phyloP scores from a whole-genome alignment of 2,329 filamentous ascomycete species.

The Camillea tinctor region DNA sequence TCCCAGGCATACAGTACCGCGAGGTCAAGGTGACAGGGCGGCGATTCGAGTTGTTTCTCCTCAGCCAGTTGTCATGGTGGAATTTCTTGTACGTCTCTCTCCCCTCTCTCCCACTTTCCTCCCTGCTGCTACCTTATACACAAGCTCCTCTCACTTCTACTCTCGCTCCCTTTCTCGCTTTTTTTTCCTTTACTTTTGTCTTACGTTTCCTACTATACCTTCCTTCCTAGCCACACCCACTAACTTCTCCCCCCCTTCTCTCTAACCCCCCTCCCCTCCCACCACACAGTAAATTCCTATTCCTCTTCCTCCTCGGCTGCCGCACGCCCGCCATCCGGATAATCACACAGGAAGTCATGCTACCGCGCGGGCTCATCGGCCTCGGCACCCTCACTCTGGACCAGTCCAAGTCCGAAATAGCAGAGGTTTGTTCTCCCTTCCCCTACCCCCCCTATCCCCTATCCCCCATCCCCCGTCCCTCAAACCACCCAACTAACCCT shows the following conservation, averaged over 20 bases:
- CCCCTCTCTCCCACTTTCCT: background rate
- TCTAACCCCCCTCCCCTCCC: too few species aligned
- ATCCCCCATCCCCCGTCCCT: background rate
- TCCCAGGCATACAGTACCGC: slow-evolving; percentile 62
- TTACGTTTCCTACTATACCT: too few species aligned
- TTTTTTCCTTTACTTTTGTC: too few species aligned
- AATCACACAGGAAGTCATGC: slow-evolving; percentile 69
- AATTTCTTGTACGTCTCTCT: slow-evolving; percentile 54
- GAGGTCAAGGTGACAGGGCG: slow-evolving; percentile 73
- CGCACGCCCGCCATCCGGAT: slow-evolving; percentile 68
- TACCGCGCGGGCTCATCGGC: slow-evolving; percentile 67
- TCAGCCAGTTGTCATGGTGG: slow-evolving; percentile 67
- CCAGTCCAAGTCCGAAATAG: slow-evolving; percentile 62
- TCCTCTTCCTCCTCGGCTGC: slow-evolving; percentile 59
- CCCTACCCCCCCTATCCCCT: background rate
- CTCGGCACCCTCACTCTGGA: slow-evolving; percentile 69
- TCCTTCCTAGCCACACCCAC: background rate
- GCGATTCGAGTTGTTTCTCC: slow-evolving; percentile 65
- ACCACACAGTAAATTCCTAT: slow-evolving; percentile 54
- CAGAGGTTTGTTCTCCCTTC: slow-evolving; percentile 33
- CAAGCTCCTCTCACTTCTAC: too few species aligned
- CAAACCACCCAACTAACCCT: background rate
- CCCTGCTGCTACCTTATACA: too few species aligned
- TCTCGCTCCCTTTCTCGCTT: too few species aligned
- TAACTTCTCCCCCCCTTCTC: background rate